These are phyloP conservation scores for Phylloporus scabripes DNA, from an alignment of 768 basidiomycete genomes.

Conservation along the genomic window DNA sequence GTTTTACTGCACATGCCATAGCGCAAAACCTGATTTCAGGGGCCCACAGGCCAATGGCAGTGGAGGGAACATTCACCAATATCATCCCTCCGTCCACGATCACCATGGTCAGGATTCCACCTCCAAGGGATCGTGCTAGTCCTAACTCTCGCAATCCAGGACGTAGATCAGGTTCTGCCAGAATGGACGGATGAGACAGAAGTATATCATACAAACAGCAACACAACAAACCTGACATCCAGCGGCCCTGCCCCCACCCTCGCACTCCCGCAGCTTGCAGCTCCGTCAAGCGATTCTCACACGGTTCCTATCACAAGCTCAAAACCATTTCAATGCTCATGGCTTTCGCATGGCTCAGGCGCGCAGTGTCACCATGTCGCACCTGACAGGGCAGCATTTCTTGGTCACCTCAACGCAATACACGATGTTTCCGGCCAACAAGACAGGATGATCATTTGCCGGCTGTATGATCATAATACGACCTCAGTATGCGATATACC, in stretches of 20 bases:
- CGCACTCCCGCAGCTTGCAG: neutral
- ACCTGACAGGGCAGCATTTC: slow-evolving; percentile 5
- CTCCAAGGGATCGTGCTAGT: too few relatives aligned
- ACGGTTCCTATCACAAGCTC: neutral
- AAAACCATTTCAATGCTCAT: slow-evolving; percentile 8
- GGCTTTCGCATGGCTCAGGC: slow-evolving; percentile 3
- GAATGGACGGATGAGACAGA: neutral
- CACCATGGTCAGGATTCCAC: neutral
- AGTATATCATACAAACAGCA: neutral
- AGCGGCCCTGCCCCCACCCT: neutral
- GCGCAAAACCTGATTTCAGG: neutral
- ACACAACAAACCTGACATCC: neutral
- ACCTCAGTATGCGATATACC: neutral
- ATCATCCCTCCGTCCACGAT: neutral
- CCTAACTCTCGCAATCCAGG: neutral
- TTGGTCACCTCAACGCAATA: slow-evolving; percentile 8
- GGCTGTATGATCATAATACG: slow-evolving; percentile 2
- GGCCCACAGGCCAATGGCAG: neutral
- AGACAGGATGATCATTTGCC: slow-evolving; percentile 1
- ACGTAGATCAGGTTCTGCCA: neutral
- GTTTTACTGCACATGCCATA: neutral
- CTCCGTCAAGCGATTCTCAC: neutral
- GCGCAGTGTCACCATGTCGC: slow-evolving; percentile 1
- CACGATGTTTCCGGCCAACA: slow-evolving; percentile 13
- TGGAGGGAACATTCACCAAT: neutral